Evolutionary conservation across 257 asterid genomes (phyloP).

Genomic region (Echium plantagineum): DNA sequence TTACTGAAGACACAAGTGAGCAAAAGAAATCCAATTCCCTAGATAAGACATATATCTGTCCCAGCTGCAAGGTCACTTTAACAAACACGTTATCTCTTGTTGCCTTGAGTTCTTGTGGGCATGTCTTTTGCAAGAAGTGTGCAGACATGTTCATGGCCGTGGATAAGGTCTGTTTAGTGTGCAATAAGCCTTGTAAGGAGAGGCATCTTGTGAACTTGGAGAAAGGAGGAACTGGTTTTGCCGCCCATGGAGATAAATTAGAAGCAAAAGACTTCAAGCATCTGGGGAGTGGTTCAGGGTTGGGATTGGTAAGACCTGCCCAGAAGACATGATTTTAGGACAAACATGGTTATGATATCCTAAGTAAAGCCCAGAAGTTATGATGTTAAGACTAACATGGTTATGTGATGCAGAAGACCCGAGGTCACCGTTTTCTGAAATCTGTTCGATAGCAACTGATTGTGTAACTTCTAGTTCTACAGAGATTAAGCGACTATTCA

Average conservation of each 20-base stretch:
- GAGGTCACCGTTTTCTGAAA: not conserved
- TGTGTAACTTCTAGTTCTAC: not conserved
- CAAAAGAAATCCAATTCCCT: slow-evolving; percentile 40
- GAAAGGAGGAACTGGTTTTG: slow-evolving; percentile 95
- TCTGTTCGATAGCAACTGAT: not conserved
- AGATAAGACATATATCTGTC: slow-evolving; percentile 65
- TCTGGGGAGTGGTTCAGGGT: slow-evolving; percentile 88
- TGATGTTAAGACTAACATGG: too few relatives aligned
- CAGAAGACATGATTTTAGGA: slow-evolving; percentile 42
- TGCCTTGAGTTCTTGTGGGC: slow-evolving; percentile 84
- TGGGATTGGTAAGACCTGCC: slow-evolving; percentile 87
- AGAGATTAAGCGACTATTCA: not conserved
- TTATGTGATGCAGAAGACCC: too few relatives aligned
- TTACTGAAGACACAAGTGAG: slow-evolving; percentile 57
- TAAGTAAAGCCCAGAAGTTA: not conserved
- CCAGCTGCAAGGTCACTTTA: slow-evolving; percentile 86
- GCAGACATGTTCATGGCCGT: slow-evolving; percentile 67
- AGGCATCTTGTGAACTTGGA: slow-evolving; percentile 52
- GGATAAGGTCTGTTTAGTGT: slow-evolving; percentile 75
- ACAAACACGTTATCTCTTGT: slow-evolving; percentile 65
- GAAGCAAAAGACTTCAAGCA: slow-evolving; percentile 89
- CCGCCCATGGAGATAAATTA: slow-evolving; percentile 91
- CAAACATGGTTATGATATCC: not conserved
- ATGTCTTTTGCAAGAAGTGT: slow-evolving; percentile 89
- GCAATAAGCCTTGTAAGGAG: slow-evolving; percentile 78